These are phyloP conservation scores for Erodium texanum DNA, from an alignment of 441 rosid species.

Conservation along the genomic window DNA sequence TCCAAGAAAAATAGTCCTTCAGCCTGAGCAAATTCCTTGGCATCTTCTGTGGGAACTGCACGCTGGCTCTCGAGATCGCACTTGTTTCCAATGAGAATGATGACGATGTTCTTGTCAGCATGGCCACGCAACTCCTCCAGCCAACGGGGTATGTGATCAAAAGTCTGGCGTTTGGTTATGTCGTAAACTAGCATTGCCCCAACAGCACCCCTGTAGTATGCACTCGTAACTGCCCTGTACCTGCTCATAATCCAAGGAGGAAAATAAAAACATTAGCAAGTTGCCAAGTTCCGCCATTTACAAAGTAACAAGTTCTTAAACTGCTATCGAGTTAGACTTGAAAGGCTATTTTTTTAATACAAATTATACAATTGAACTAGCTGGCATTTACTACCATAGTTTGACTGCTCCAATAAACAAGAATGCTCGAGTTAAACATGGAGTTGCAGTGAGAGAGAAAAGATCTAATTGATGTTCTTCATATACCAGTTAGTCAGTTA, in stretches of 20 bases:
- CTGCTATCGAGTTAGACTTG: neutral
- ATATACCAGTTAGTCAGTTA: no score
- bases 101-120: slow-evolving; percentile 42
- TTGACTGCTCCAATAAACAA: no score
- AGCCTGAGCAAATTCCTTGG: slow-evolving; percentile 46
- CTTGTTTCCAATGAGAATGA: slow-evolving; percentile 57
- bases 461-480: no score
- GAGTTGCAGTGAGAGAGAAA: no score
- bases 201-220: slow-evolving; percentile 54
- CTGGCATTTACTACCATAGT: no score
- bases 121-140: slow-evolving; percentile 46
- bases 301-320: neutral
- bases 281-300: neutral
- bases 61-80: slow-evolving; percentile 37
- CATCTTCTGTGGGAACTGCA: slow-evolving; percentile 49
- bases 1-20: slow-evolving; percentile 49
- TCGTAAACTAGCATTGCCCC: slow-evolving; percentile 61
- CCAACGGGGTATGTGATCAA: slow-evolving; percentile 51
- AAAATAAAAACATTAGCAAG: neutral
- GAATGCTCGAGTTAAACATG: no score
- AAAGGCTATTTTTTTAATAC: no score
- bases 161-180: slow-evolving; percentile 43
- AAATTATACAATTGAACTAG: no score
- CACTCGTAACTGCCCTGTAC: slow-evolving; percentile 57
- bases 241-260: slow-evolving; percentile 14